Conservation (phyloP, 169 alveolate species). For the Babesia bigemina region DNA sequence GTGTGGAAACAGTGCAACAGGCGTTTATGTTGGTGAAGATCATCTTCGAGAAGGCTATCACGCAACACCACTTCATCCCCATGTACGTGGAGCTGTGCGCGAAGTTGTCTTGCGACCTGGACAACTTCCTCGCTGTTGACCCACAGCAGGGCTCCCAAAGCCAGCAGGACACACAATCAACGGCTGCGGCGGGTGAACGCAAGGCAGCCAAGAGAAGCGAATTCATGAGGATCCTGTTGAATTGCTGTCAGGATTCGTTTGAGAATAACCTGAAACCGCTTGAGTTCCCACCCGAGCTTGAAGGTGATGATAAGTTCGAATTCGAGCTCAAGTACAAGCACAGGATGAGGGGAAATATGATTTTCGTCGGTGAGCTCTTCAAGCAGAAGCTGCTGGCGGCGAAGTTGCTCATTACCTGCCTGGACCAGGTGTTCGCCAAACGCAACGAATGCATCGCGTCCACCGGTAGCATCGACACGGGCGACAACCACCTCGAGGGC, state of each 20-base stretch:
- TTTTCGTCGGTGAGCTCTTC: constrained; percentile 83
- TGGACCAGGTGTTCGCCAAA: constrained; percentile 79
- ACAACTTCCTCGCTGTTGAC: constrained; percentile 62
- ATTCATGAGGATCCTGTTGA: constrained; percentile 77
- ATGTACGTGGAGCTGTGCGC: constrained; percentile 86
- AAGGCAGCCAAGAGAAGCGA: constrained; percentile 51
- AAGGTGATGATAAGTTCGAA: constrained; percentile 83
- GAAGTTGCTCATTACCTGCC: constrained; percentile 79
- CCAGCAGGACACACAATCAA: background rate
- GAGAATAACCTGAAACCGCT: constrained; percentile 82
- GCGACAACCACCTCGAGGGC: constrained; percentile 82
- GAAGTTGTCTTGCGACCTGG: constrained; percentile 74
- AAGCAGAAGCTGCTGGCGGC: constrained; percentile 82
- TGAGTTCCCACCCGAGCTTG: constrained; percentile 77
- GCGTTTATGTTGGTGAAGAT: constrained; percentile 71
- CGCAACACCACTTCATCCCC: constrained; percentile 86
- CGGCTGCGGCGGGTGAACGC: constrained; percentile 22
- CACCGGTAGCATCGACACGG: constrained; percentile 75
- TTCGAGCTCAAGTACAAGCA: constrained; percentile 83
- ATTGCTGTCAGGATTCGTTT: constrained; percentile 82
- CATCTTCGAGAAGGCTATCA: constrained; percentile 83
- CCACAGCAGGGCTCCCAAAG: background rate
- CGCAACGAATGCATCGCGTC: constrained; percentile 71
- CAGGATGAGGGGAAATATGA: constrained; percentile 86
- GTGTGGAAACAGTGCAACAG: constrained; percentile 73